Conservation (phyloP, 164 flowering plant species). For the Aristolochia contorta region DNA sequence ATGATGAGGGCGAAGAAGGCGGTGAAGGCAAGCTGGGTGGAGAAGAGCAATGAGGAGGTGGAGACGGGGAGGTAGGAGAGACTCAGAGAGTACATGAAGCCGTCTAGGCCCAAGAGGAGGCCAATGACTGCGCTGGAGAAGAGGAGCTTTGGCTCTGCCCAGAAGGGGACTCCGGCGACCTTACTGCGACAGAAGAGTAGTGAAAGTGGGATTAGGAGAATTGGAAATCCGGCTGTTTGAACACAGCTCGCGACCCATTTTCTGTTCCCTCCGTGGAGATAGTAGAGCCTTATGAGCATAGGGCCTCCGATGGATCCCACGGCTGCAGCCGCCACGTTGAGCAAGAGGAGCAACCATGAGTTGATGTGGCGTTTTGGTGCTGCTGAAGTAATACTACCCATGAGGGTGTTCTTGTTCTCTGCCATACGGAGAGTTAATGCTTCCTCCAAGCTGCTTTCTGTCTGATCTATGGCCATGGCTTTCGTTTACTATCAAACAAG, state of each 20-base stretch:
- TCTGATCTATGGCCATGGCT: too few species aligned
- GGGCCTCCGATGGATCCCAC: slow-evolving; percentile 12
- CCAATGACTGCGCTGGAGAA: slow-evolving; percentile 7
- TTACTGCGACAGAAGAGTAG: not conserved
- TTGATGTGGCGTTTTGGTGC: slow-evolving; percentile 2
- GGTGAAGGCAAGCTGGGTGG: slow-evolving; percentile 17
- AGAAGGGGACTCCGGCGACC: not conserved
- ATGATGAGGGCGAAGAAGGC: slow-evolving; percentile 12
- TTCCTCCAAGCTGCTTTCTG: too few species aligned
- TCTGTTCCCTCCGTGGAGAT: slow-evolving; percentile 14
- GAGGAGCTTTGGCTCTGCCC: slow-evolving; percentile 9
- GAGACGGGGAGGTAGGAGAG: slow-evolving; percentile 15
- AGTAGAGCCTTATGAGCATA: slow-evolving; percentile 11
- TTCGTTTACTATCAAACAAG: too few species aligned
- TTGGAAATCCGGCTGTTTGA: slow-evolving; percentile 14
- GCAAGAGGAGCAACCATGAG: slow-evolving; percentile 4
- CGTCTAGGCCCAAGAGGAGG: slow-evolving; percentile 11
- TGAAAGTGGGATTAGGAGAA: slow-evolving; percentile 6
- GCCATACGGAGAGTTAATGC: too few species aligned
- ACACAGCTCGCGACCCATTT: slow-evolving; percentile 12
- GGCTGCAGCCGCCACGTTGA: not conserved
- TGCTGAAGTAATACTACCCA: too few species aligned
- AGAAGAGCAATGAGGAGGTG: slow-evolving; percentile 16
- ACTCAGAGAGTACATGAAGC: slow-evolving; percentile 15
- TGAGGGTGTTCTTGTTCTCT: too few species aligned